Percentiles rank a stretch among this genome's conserved stretches.
Conservation (phyloP, 805 yeast genomes). For the Torulaspora maleeae region DNA sequence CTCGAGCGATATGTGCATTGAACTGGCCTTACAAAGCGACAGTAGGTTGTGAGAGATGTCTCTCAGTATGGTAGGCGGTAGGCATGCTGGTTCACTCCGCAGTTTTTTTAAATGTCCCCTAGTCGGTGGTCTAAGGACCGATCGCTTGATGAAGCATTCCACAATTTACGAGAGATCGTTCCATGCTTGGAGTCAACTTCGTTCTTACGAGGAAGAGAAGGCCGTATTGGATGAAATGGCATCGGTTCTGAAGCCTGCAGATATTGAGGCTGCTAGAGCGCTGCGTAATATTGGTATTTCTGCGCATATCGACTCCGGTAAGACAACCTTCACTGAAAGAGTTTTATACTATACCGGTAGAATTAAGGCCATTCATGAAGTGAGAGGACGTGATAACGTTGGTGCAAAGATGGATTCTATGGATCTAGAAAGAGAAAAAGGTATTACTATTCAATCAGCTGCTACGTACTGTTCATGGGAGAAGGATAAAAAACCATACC, state of each 20-base stretch:
- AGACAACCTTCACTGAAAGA: slow-evolving; percentile 96
- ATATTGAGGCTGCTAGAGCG: slow-evolving; percentile 46
- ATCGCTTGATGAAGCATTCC: not conserved
- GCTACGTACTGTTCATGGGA: slow-evolving; percentile 98
- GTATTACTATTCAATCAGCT: slow-evolving; percentile 97
- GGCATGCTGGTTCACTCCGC: not conserved
- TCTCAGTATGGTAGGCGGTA: not conserved
- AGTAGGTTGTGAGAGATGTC: slow-evolving; percentile 1
- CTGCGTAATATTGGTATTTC: slow-evolving; percentile 96
- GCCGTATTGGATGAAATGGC: slow-evolving; percentile 58
- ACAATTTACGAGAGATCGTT: slow-evolving; percentile 6
- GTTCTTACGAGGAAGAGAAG: slow-evolving; percentile 66
- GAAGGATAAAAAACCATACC: slow-evolving; percentile 61
- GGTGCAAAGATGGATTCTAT: slow-evolving; percentile 99
- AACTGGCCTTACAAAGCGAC: not conserved
- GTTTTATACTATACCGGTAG: slow-evolving; percentile 95
- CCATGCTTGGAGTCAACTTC: slow-evolving; percentile 14
- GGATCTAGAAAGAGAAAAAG: slow-evolving; percentile 98
- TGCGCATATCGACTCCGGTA: slow-evolving; percentile 97
- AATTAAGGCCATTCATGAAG: slow-evolving; percentile 94
- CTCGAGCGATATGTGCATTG: not conserved
- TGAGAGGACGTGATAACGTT: slow-evolving; percentile 92
- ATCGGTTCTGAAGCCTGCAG: slow-evolving; percentile 45
- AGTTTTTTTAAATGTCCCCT: not conserved
- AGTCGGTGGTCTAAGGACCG: not conserved